Conservation (phyloP, 176 grass and related monocot genomes). For the Paspalum vaginatum region DNA sequence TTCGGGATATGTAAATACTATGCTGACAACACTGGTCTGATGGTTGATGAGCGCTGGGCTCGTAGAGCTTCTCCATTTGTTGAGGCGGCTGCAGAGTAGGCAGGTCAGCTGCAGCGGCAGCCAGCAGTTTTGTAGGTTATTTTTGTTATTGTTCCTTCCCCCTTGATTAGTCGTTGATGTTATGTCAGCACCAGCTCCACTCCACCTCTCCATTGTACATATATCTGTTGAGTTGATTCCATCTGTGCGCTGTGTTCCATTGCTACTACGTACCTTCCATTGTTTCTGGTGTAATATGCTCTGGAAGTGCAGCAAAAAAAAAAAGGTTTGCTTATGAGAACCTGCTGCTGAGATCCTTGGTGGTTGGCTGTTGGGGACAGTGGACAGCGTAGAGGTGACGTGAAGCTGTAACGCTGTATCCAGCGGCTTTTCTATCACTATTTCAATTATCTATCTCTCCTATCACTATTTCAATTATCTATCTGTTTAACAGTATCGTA, state of each 20-base stretch:
- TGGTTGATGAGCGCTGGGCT: not conserved
- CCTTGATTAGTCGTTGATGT: not conserved
- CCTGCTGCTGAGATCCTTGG: not conserved
- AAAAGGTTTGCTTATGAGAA: not conserved
- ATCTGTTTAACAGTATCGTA: too few species aligned
- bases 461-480: too few species aligned
- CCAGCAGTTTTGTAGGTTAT: slow-evolving; percentile 62
- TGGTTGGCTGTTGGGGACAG: not conserved
- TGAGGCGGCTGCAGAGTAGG: slow-evolving; percentile 46
- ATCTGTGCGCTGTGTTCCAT: not conserved
- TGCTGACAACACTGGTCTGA: slow-evolving; percentile 54
- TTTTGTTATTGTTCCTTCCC: not conserved
- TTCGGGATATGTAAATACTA: slow-evolving; percentile 48
- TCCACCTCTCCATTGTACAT: slow-evolving; percentile 44
- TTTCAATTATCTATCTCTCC: too few species aligned
- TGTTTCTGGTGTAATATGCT: not conserved
- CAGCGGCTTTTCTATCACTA: too few species aligned
- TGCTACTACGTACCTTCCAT: not conserved
- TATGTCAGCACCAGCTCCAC: slow-evolving; percentile 21
- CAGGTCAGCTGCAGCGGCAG: slow-evolving; percentile 35
- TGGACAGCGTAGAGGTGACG: too few species aligned
- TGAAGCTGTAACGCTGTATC: too few species aligned
- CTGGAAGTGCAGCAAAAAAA: not conserved
- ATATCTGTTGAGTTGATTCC: slow-evolving; percentile 3
- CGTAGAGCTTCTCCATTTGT: slow-evolving; percentile 30